Base-by-base conservation (phyloP, 345 rosid species). In the Turritis glabra region DNA sequence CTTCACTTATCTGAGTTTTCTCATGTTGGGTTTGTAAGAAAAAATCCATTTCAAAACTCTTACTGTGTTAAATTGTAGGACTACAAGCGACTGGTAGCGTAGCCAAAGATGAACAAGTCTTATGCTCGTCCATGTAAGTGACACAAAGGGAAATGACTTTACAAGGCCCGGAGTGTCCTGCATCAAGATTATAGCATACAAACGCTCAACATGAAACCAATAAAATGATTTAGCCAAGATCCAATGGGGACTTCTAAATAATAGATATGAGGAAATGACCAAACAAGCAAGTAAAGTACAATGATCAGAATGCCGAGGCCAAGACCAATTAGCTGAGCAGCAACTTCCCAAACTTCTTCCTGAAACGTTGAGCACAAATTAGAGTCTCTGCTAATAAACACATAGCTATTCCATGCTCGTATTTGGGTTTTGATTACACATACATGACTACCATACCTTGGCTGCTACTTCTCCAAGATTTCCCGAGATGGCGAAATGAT, bases 311-410 rank as follows among this genome's bases (percentile, higher is more conserved):
- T 87, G 69, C 98, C 98, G 38, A 94, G 66, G 47, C 80, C 88
- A 77, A 94, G 97, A 64, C 98, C 97, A 74, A 91, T 80, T 81
- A 91, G 76, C 81, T 94, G 95, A 71, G 98, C 98, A 75, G 83
- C 86, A 79, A 94, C 98, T 88, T 91, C 98, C 98, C 98, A 94
- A 68, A 94, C 96, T 84, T 94, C 97, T 78, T 94, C 98, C 98
- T 91, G 88, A 82, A 61, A 82, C 46, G 54, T 69, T 77, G 41
- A 53, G 62, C 43, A 66, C 19, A 59, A 46, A 40, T 27, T 14
- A 63, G 33, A 70, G 61, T 9, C 69, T 47, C 23, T 9, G 37
- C 12, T 43, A 54, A 63, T 2, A 55, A 35, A 77, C 50, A 9
- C 26, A 52, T 67, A 18, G n/a, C 50, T 43, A 69, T 52, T n/a